These are phyloP conservation scores for Leersia perrieri DNA, from an alignment of 176 grass and related monocot species.

Conservation along the genomic window DNA sequence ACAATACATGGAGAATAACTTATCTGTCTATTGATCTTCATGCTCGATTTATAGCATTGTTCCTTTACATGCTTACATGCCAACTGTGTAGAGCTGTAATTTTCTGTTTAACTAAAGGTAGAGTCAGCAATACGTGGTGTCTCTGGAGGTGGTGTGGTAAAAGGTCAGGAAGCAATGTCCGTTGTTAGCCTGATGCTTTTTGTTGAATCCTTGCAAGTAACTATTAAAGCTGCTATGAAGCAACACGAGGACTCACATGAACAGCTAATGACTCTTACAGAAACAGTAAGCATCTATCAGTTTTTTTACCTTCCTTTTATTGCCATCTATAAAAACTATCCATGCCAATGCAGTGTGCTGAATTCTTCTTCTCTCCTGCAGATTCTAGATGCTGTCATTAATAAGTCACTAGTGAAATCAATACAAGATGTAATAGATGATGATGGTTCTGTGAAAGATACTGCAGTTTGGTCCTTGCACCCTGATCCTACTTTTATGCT, in stretches of 20 bases:
- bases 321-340: not conserved
- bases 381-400: constrained; percentile 60
- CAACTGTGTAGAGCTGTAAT: not conserved
- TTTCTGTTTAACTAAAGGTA: constrained; percentile 41
- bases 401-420: constrained; percentile 52
- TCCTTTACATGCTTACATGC: not conserved
- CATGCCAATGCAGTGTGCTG: not conserved
- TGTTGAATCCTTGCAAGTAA: constrained; percentile 66
- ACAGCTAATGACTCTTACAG: constrained; percentile 42
- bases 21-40: not conserved
- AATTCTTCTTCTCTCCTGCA: constrained; percentile 38
- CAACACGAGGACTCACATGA: constrained; percentile 40
- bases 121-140: constrained; percentile 57
- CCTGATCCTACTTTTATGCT: constrained; percentile 3
- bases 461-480: constrained; percentile 52
- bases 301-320: constrained; percentile 6
- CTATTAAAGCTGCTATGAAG: constrained; percentile 58
- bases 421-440: constrained; percentile 66
- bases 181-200: constrained; percentile 55
- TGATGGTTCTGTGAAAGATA: constrained; percentile 79
- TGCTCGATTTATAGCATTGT: not conserved
- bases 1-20: not conserved
- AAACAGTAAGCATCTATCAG: constrained; percentile 42
- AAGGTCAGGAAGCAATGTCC: constrained; percentile 60
- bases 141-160: constrained; percentile 50